phyloP scores from a whole-genome alignment of 805 yeast genomes.

The Zygoascus bituminiphila region DNA sequence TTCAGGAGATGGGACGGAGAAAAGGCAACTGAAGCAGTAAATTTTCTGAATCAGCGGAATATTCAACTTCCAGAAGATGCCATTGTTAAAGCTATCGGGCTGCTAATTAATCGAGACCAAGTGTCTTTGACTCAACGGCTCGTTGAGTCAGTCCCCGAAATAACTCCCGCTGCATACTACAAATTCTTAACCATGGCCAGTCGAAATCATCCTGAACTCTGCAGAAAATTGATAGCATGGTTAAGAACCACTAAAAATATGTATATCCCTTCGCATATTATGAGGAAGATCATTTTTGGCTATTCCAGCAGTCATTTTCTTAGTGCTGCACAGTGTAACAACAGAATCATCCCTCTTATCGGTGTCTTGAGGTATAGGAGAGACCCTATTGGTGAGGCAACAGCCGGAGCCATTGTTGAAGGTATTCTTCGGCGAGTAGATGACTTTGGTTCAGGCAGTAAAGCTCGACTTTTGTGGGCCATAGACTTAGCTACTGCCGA shows the following conservation, averaged over 20 bases:
- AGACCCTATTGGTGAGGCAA: constrained; percentile 4
- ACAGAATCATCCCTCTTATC: constrained; percentile 17
- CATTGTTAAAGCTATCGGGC: constrained; percentile 3
- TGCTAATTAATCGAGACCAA: constrained; percentile 4
- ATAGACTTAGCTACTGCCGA: constrained; percentile 21
- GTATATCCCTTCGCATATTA: constrained; percentile 13
- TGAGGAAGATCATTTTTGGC: constrained; percentile 19
- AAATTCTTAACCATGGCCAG: constrained; percentile 17
- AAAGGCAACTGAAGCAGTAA: constrained; percentile 5
- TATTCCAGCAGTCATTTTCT: constrained; percentile 17
- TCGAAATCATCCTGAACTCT: constrained; percentile 18
- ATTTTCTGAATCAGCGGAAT: constrained; percentile 1
- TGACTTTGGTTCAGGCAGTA: constrained; percentile 19
- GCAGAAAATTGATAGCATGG: constrained; percentile 19
- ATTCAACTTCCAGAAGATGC: constrained; percentile 16
- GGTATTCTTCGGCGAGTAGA: constrained; percentile 19
- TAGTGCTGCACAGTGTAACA: constrained; percentile 19
- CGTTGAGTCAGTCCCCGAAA: constrained; percentile 7
- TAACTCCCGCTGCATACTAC: constrained; percentile 9
- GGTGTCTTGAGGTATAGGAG: constrained; percentile 13
- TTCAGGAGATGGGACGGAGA: constrained; percentile 16
- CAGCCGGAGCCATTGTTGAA: constrained; percentile 20
- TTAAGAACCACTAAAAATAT: constrained; percentile 11
- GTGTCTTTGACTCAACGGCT: constrained; percentile 11
- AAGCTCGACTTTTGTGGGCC: constrained; percentile 25